These are phyloP conservation scores for Carpinus fangiana DNA, from an alignment of 306 rosid genomes.

Conservation along the genomic window DNA sequence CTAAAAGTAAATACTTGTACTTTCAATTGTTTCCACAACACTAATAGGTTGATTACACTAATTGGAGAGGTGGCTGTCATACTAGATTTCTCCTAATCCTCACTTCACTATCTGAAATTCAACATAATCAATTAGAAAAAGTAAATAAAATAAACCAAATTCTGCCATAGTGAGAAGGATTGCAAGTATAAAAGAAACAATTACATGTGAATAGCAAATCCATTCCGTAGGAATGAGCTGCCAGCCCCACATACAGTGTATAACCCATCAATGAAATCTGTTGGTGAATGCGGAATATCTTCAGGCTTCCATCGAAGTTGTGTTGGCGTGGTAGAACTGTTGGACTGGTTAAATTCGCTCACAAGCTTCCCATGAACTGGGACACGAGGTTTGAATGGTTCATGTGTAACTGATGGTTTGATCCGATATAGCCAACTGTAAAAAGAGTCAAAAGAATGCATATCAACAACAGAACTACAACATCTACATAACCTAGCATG, in stretches of 20 bases:
- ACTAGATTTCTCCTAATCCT: neutral
- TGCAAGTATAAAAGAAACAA: conserved; percentile 6
- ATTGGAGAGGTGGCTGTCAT: neutral
- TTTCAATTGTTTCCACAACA: neutral
- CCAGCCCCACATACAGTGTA: conserved; percentile 88
- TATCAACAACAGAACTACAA: too few relatives aligned
- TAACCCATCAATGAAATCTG: conserved; percentile 82
- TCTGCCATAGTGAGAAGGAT: neutral
- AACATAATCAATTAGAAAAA: neutral
- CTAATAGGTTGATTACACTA: neutral
- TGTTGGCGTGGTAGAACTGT: conserved; percentile 73
- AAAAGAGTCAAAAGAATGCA: neutral
- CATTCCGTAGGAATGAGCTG: conserved; percentile 89
- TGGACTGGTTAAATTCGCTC: conserved; percentile 68
- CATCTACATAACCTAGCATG: too few relatives aligned
- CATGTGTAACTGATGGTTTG: conserved; percentile 93
- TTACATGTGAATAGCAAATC: conserved; percentile 87
- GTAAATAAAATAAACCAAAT: neutral
- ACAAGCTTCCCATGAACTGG: conserved; percentile 49
- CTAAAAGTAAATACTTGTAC: too few relatives aligned
- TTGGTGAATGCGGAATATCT: conserved; percentile 61
- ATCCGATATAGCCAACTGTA: conserved; percentile 85
- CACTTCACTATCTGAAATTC: neutral
- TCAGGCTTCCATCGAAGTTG: conserved; percentile 91
- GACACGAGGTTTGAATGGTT: conserved; percentile 69